Percentiles rank a stretch among this genome's conserved stretches.
Conservation (phyloP, 2,329 filamentous ascomycete genomes). For the Apiospora pterosperma region DNA sequence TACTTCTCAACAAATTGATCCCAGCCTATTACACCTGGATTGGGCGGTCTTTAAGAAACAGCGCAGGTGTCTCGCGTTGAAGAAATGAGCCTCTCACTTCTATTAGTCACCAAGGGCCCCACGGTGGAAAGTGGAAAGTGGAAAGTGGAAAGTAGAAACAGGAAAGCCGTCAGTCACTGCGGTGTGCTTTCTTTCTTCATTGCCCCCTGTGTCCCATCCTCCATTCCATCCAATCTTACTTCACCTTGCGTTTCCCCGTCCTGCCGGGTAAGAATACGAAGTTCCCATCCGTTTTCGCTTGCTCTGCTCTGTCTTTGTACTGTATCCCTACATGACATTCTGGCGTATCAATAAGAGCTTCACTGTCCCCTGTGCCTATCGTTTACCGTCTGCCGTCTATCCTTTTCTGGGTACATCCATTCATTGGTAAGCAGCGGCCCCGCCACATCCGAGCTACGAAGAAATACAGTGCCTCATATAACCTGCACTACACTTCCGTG, state of each 20-base stretch:
- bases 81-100: no score
- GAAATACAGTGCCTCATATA: neutral
- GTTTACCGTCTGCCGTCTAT: no score
- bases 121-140: no score
- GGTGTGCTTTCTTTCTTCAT: no score
- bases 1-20: neutral
- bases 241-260: neutral
- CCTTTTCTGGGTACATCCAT: neutral
- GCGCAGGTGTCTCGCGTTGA: no score
- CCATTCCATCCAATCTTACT: neutral
- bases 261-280: neutral
- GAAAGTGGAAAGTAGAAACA: neutral
- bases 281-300: no score
- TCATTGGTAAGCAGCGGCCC: neutral
- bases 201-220: neutral
- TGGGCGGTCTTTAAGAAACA: neutral
- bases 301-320: neutral
- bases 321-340: neutral
- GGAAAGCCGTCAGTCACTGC: neutral
- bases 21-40: neutral
- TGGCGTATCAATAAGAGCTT: neutral
- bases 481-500: conserved; percentile 1
- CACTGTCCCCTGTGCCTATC: neutral
- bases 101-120: neutral
- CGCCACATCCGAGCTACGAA: neutral